phyloP scores from a whole-genome alignment of 2,329 filamentous ascomycete species.

The Aspergillus alliaceus region DNA sequence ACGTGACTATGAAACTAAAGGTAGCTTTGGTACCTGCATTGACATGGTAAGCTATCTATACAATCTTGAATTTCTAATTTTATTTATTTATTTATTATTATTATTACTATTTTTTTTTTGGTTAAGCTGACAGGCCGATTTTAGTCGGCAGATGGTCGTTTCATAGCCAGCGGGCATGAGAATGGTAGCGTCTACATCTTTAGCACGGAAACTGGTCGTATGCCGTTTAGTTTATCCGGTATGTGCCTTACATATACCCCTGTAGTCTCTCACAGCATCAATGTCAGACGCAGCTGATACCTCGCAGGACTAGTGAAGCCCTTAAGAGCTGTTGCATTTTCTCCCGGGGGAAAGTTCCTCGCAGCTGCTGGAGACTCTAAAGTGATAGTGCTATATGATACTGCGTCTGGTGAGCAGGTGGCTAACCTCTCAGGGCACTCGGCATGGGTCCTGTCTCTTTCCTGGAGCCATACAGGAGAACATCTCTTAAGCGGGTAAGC shows the following conservation, averaged over 20 bases:
- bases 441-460: constrained; percentile 85
- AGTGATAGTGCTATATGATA: constrained; percentile 89
- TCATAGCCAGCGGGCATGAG: constrained; percentile 89
- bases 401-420: constrained; percentile 87
- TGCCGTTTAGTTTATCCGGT: constrained; percentile 84
- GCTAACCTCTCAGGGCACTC: constrained; percentile 77
- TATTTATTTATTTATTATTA: too few species aligned
- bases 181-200: constrained; percentile 92
- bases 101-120: background rate
- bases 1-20: constrained; percentile 84
- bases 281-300: constrained; percentile 17
- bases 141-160: constrained; percentile 70
- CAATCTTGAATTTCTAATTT: too few species aligned
- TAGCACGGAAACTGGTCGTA: constrained; percentile 82
- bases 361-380: constrained; percentile 88
- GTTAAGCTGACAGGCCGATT: constrained; percentile 13
- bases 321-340: constrained; percentile 83
- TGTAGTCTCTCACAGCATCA: background rate
- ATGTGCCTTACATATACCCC: constrained; percentile 25
- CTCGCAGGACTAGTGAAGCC: constrained; percentile 77
- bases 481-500: constrained; percentile 77
- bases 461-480: constrained; percentile 93
- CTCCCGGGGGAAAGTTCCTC: constrained; percentile 77
- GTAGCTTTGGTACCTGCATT: constrained; percentile 86
- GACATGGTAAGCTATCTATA: constrained; percentile 60